phyloP scores from a whole-genome alignment of 2,329 filamentous ascomycete genomes.

The Torrubiellomyces zombiae region DNA sequence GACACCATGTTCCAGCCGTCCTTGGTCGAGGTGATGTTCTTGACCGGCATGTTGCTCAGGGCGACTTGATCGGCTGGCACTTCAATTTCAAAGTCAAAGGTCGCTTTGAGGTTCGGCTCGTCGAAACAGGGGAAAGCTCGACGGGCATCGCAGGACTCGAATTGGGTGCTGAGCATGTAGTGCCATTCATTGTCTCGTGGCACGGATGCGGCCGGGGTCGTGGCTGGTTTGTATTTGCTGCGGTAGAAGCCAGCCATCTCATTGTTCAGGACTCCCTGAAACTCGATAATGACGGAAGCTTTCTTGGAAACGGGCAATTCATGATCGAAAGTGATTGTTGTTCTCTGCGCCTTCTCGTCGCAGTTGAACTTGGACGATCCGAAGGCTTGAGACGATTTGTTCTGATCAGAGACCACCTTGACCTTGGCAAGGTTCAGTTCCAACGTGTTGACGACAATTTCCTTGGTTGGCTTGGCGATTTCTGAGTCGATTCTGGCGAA shows the following conservation, averaged over 20 bases:
- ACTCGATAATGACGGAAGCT: conserved; percentile 52
- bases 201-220: conserved; percentile 56
- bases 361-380: conserved; percentile 57
- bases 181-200: conserved; percentile 53
- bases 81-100: conserved; percentile 87
- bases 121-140: conserved; percentile 96
- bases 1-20: conserved; percentile 57
- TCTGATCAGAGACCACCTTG: conserved; percentile 42
- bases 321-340: conserved; percentile 58
- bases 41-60: conserved; percentile 90
- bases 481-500: conserved; percentile 50
- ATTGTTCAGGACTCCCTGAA: conserved; percentile 72
- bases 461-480: conserved; percentile 53
- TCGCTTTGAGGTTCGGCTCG: conserved; percentile 91
- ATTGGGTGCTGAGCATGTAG: conserved; percentile 87
- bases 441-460: conserved; percentile 72
- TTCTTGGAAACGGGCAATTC: conserved; percentile 52
- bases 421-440: conserved; percentile 59
- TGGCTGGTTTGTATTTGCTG: conserved; percentile 77
- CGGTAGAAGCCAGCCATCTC: conserved; percentile 89
- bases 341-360: conserved; percentile 70
- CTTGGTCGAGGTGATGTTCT: conserved; percentile 40
- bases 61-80: conserved; percentile 77
- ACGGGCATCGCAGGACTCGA: conserved; percentile 89
- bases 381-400: conserved; percentile 37